Conservation (phyloP, 192 early-diverging fungal genomes). For the Mortierella antarctica region DNA sequence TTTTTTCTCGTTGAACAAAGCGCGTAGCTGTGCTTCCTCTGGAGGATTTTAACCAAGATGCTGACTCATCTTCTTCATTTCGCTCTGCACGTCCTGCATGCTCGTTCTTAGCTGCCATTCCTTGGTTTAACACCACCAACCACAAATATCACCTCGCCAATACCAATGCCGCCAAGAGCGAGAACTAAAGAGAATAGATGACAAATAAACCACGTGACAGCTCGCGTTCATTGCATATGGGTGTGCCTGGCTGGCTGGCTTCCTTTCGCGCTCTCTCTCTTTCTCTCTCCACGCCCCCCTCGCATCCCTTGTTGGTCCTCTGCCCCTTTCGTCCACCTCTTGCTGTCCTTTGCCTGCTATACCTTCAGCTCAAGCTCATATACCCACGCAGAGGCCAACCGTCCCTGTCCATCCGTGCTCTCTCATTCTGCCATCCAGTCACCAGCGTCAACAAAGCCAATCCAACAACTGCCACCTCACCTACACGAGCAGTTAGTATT, state of each 20-base stretch:
- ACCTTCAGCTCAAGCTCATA: not conserved
- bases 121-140: constrained; percentile 84
- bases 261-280: not conserved
- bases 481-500: too few species aligned
- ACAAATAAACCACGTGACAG: constrained; percentile 4
- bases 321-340: not conserved
- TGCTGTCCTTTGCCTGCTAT: not conserved
- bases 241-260: not conserved
- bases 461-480: too few species aligned
- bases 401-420: not conserved
- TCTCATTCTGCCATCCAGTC: not conserved
- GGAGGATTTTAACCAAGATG: not conserved
- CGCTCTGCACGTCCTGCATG: not conserved
- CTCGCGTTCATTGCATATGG: not conserved
- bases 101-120: constrained; percentile 62
- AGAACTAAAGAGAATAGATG: constrained; percentile 13
- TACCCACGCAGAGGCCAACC: too few species aligned
- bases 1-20: not conserved
- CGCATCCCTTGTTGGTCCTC: not conserved
- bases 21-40: not conserved
- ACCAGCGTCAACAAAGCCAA: not conserved
- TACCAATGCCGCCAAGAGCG: constrained; percentile 38
- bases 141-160: constrained; percentile 79
- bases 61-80: not conserved
- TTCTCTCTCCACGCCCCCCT: not conserved